These are phyloP conservation scores for Saccharomycopsis fodiens DNA, from an alignment of 805 yeast genomes.

Conservation along the genomic window DNA sequence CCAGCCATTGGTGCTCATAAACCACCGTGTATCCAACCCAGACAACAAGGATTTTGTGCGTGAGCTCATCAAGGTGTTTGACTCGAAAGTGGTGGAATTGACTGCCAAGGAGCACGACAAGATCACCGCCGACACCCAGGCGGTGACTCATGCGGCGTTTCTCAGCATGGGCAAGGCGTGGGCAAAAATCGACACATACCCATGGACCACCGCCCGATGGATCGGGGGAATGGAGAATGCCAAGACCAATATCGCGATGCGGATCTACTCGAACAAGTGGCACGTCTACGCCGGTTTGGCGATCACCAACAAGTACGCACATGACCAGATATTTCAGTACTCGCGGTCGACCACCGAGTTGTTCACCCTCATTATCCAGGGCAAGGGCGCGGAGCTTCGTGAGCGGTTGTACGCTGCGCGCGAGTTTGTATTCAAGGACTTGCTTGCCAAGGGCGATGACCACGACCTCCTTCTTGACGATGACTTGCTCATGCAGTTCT, in stretches of 20 bases:
- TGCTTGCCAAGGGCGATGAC: slow-evolving; percentile 33
- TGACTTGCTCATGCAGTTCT: slow-evolving; percentile 66
- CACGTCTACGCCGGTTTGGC: slow-evolving; percentile 98
- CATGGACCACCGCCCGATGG: slow-evolving; percentile 83
- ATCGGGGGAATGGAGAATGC: slow-evolving; percentile 94
- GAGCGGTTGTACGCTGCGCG: slow-evolving; percentile 60
- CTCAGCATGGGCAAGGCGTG: slow-evolving; percentile 96
- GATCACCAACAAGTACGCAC: slow-evolving; percentile 92
- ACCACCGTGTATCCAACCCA: slow-evolving; percentile 53
- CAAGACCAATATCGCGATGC: slow-evolving; percentile 82
- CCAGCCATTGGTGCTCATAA: slow-evolving; percentile 84
- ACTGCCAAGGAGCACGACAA: slow-evolving; percentile 86
- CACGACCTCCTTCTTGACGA: slow-evolving; percentile 71
- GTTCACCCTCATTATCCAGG: slow-evolving; percentile 74
- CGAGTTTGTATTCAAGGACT: slow-evolving; percentile 66
- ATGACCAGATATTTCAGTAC: slow-evolving; percentile 82
- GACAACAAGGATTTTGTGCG: slow-evolving; percentile 56
- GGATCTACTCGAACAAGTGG: slow-evolving; percentile 93
- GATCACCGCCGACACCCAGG: slow-evolving; percentile 97
- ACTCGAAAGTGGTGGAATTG: slow-evolving; percentile 69
- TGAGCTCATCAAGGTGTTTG: slow-evolving; percentile 57
- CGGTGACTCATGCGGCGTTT: slow-evolving; percentile 97
- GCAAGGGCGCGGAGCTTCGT: slow-evolving; percentile 48
- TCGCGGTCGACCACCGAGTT: slow-evolving; percentile 77
- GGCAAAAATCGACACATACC: slow-evolving; percentile 75